Evolutionary conservation across 371 early-diverging fungal genomes (phyloP).

Genomic region (Capniomyces stellatus): DNA sequence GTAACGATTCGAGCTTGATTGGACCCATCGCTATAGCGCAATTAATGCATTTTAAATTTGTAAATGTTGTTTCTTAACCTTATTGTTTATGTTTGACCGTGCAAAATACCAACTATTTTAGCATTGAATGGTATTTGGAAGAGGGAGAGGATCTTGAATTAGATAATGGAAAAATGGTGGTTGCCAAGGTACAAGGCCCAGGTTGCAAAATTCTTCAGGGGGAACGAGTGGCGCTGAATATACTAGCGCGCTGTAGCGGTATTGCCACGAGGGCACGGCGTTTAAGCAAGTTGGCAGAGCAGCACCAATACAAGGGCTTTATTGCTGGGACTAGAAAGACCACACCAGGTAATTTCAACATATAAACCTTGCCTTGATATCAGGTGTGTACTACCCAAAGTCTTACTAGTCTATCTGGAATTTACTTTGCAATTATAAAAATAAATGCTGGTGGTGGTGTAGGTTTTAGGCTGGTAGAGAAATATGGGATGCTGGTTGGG

Average conservation of each 20-base stretch:
- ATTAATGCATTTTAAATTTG: too few relatives aligned
- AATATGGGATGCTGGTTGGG: slow-evolving; percentile 93
- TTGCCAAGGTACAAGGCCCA: slow-evolving; percentile 69
- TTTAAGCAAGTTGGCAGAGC: slow-evolving; percentile 45
- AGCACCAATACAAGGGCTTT: slow-evolving; percentile 59
- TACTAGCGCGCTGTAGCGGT: slow-evolving; percentile 84
- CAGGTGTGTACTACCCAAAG: too few relatives aligned
- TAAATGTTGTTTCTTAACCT: too few relatives aligned
- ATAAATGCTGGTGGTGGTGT: slow-evolving; percentile 14
- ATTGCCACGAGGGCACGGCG: slow-evolving; percentile 70
- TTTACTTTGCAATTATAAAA: too few relatives aligned
- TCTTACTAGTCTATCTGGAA: too few relatives aligned
- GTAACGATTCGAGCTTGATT: too few relatives aligned
- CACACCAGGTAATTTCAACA: slow-evolving; percentile 71
- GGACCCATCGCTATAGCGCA: too few relatives aligned
- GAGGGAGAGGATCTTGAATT: slow-evolving; percentile 68
- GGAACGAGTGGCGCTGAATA: slow-evolving; percentile 87
- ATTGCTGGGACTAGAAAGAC: slow-evolving; percentile 95
- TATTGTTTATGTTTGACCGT: too few relatives aligned
- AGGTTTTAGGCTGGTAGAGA: slow-evolving; percentile 87
- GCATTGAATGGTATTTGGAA: slow-evolving; percentile 62
- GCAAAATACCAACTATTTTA: too few relatives aligned
- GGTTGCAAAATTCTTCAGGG: slow-evolving; percentile 77
- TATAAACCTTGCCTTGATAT: too few relatives aligned
- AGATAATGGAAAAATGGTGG: slow-evolving; percentile 33